Evolutionary conservation across 192 early-diverging fungal genomes (phyloP), one percentile per base, ranked within the genome.

Genomic region (Mortierella antarctica): DNA sequence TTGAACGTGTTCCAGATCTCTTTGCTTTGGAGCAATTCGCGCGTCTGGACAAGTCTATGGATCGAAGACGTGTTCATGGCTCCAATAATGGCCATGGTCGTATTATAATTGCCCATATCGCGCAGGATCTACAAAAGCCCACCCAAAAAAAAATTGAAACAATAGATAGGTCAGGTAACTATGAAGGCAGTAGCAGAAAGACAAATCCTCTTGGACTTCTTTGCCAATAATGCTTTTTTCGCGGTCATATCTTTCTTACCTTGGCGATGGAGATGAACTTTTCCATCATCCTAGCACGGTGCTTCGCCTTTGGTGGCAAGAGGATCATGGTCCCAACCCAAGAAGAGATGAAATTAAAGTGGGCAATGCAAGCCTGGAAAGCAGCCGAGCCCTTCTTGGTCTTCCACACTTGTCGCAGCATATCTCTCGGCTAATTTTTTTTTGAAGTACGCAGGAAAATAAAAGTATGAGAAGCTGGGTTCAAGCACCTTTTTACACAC

Each of bases 311-410:
- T 7, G 76, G 48, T 62, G 92, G 90, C 13, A 83, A 65, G 10
- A 95, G 76, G 66, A 94, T 86, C 58, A 88, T 84, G 6, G 92
- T 92, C 1, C 86, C 72, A 15, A 92, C 93, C 93, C 93, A 93
- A 5, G 88, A 75, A 4, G 91, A 92, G n/a, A 92, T 88, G 55
- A 85, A 89, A 67, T 92, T 93, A 59, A 92, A 92, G 61, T 92
- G 92, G 10, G 86, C 81, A 53, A 94, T 91, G 31, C 85, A 89
- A 6, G 88, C 88, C 55, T 88, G 87, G 70, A 88, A 79, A 53
- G 65, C 78, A 67, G 60, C 70, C 23, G 65, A 73, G 44, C 64
- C 65, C 59, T 71, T 79, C 40, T 76, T 77, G 23, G 83, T 72
- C 49, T 80, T 89, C 87, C 90, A 91, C 17, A 90, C 88, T 53